Evolutionary conservation across 345 rosid genomes (phyloP), one percentile per base, ranked within the genome.

Genomic region (Draba incana): DNA sequence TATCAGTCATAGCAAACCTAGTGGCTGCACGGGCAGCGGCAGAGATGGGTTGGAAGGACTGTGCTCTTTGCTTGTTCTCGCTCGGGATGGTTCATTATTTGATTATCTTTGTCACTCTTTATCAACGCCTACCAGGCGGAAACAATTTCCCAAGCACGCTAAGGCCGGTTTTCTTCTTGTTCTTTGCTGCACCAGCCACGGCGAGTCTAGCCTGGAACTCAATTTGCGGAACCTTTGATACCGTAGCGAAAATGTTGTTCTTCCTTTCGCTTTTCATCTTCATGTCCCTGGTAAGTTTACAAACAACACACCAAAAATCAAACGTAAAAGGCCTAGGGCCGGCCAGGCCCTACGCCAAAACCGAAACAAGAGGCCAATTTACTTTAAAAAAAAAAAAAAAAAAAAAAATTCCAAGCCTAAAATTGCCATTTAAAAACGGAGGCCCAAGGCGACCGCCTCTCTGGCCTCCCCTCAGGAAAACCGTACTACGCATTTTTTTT

Each of bases 101-200:
- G 16, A 91, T 86, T 7, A 87, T 86, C 45, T 86, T 91, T 67
- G 85, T 91, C 23, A 86, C 89, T 0, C 91, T 88, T 52, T 91
- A 83, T 65, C 96, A 88, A 69, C 82, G 83, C 50, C 45, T 88
- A 43, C 78, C 87, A 2, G 81, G 88, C 0, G 70, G 80, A 7
- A 77, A 64, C 47, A 58, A 51, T 2, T 78, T 84, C 57, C 91
- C 89, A 2, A 58, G 70, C 0, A 64, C 56, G 64, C 70, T 85
- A n/a, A 53, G 86, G 30, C 91, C 96, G 2, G 68, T 78, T 12
- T 85, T 91, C 72, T 91, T 84, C 80, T 69, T 88, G 77, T 88
- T 91, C 81, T 71, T 91, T 0, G 88, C 89, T 20, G 86, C 90
- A 50, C 91, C 95, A 1, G 86, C 88, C 80, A 76, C 75, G 63